Evolutionary conservation across 2,329 filamentous ascomycete species (phyloP).

Genomic region (Pezizomycotina sp.): DNA sequence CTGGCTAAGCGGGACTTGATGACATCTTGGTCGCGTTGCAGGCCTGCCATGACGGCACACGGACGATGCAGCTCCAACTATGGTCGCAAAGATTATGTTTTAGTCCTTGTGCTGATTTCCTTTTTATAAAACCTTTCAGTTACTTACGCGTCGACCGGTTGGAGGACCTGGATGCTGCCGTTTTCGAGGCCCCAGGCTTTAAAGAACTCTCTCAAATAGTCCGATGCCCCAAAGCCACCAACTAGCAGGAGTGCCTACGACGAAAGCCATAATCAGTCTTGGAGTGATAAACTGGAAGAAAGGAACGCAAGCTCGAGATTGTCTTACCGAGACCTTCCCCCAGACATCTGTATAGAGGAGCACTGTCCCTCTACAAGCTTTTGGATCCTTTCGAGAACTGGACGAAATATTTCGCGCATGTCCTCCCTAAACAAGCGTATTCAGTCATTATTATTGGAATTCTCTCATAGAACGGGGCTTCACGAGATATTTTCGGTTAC

Average conservation of each 20-base stretch:
- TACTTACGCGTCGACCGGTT: constrained; percentile 65
- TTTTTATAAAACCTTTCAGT: no score
- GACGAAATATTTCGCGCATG: constrained; percentile 47
- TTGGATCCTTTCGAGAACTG: constrained; percentile 54
- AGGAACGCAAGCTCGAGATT: neutral
- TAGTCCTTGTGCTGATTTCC: no score
- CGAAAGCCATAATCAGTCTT: constrained; percentile 8
- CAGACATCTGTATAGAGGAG: constrained; percentile 43
- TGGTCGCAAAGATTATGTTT: no score
- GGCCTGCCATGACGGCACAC: no score
- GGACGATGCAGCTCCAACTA: no score
- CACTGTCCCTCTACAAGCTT: constrained; percentile 53
- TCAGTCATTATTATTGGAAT: constrained; percentile 4
- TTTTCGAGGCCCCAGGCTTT: constrained; percentile 47
- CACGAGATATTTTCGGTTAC: constrained; percentile 44
- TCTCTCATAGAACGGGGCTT: constrained; percentile 30
- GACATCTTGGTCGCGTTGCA: no score
- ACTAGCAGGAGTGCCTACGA: constrained; percentile 59
- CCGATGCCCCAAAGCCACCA: constrained; percentile 64
- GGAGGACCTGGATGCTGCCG: constrained; percentile 58
- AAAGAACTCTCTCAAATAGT: constrained; percentile 59
- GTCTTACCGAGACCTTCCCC: constrained; percentile 35
- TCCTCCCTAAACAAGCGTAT: constrained; percentile 9
- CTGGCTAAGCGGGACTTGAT: no score
- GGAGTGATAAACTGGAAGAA: constrained; percentile 4